phyloP scores from a whole-genome alignment of 2,329 filamentous ascomycete species.

The Sporothrix globosa region DNA sequence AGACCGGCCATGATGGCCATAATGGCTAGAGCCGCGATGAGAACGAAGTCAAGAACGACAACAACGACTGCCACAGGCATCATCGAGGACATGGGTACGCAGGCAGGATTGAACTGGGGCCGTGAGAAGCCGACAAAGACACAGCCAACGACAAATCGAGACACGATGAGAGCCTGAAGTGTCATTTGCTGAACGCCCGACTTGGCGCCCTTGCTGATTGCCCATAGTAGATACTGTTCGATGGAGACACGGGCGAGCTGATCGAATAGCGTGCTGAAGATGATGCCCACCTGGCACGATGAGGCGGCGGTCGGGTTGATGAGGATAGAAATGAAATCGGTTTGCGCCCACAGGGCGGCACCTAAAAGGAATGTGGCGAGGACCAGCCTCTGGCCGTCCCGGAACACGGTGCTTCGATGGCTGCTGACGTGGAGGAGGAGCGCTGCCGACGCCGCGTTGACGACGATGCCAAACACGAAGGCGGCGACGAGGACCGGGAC shows the following conservation, averaged over 20 bases:
- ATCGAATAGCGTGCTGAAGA: slow-evolving; percentile 59
- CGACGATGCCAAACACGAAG: slow-evolving; percentile 60
- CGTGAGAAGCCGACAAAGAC: slow-evolving; percentile 60
- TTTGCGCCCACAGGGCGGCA: slow-evolving; percentile 58
- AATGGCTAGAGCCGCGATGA: slow-evolving; percentile 50
- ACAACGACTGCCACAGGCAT: slow-evolving; percentile 52
- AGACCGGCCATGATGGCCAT: slow-evolving; percentile 48
- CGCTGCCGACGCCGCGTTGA: slow-evolving; percentile 55
- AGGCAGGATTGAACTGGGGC: slow-evolving; percentile 56
- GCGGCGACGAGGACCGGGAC: slow-evolving; percentile 56
- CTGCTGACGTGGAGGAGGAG: slow-evolving; percentile 53
- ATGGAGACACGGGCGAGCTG: slow-evolving; percentile 58
- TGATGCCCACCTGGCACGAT: slow-evolving; percentile 56
- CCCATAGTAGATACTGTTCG: slow-evolving; percentile 60
- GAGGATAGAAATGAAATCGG: slow-evolving; percentile 55
- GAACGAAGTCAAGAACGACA: slow-evolving; percentile 51
- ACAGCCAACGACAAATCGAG: slow-evolving; percentile 57
- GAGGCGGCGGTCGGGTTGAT: slow-evolving; percentile 49
- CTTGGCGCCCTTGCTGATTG: slow-evolving; percentile 46
- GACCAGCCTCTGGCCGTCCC: slow-evolving; percentile 66
- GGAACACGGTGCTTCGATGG: slow-evolving; percentile 54
- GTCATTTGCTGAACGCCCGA: slow-evolving; percentile 46
- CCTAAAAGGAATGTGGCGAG: slow-evolving; percentile 59
- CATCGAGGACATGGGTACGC: slow-evolving; percentile 53
- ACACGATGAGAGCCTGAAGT: slow-evolving; percentile 52